These are phyloP conservation scores for Coemansia sp. DNA, from an alignment of 192 early-diverging fungal species.

Conservation along the genomic window DNA sequence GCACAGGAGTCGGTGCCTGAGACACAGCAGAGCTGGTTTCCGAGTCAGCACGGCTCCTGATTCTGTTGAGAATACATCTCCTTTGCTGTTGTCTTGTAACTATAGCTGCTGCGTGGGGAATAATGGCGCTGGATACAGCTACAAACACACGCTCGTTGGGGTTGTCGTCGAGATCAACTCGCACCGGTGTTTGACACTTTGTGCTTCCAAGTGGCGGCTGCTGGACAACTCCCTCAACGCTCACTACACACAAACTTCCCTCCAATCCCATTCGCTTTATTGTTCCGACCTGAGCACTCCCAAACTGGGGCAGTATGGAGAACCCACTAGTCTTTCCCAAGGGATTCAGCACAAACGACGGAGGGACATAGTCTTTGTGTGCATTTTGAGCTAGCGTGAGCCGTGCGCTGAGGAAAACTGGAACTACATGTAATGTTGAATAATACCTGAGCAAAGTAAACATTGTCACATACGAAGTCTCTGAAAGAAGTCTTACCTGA, in stretches of 20 bases:
- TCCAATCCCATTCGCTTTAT: background rate
- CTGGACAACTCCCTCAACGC: slow-evolving; percentile 40
- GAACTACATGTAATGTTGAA: slow-evolving; percentile 5
- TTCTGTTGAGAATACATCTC: background rate
- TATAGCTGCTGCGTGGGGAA: background rate
- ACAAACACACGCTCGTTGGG: slow-evolving; percentile 26
- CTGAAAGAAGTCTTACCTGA: background rate
- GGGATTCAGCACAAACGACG: slow-evolving; percentile 17
- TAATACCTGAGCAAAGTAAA: background rate
- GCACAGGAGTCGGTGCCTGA: background rate
- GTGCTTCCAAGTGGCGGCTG: slow-evolving; percentile 32
- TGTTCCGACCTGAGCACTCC: slow-evolving; percentile 33
- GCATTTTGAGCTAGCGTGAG: slow-evolving; percentile 16
- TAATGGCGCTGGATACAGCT: slow-evolving; percentile 3
- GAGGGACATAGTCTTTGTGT: slow-evolving; percentile 20
- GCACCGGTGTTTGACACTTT: slow-evolving; percentile 19
- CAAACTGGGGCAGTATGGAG: slow-evolving; percentile 36
- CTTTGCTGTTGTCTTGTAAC: slow-evolving; percentile 1
- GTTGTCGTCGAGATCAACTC: slow-evolving; percentile 30
- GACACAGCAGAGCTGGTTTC: background rate
- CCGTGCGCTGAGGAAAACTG: slow-evolving; percentile 17
- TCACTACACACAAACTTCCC: slow-evolving; percentile 31
- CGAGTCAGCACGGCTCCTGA: background rate
- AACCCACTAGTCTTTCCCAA: slow-evolving; percentile 7
- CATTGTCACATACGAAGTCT: background rate